These are phyloP conservation scores for Theobroma grandiflorum DNA, from an alignment of 441 rosid species.

Conservation along the genomic window DNA sequence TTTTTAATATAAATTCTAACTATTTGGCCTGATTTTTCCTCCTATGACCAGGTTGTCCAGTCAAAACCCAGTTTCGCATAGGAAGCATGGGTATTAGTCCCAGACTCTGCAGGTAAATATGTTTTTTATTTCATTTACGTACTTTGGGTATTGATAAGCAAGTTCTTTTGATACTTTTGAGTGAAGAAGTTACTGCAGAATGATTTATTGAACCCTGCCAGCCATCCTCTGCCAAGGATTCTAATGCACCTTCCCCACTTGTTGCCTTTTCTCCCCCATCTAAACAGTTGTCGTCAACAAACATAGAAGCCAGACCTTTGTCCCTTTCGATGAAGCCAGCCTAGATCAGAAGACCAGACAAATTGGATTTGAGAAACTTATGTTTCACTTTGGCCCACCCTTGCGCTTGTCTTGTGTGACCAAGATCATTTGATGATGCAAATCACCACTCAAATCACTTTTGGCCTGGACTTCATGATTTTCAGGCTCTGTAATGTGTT, in stretches of 20 bases:
- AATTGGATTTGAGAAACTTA: slow-evolving; percentile 19
- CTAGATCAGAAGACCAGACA: slow-evolving; percentile 25
- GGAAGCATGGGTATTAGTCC: slow-evolving; percentile 28
- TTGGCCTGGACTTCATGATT: slow-evolving; percentile 41
- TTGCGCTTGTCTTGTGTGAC: slow-evolving; percentile 37
- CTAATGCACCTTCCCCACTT: slow-evolving; percentile 42
- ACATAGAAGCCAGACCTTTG: slow-evolving; percentile 24
- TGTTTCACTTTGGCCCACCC: slow-evolving; percentile 13
- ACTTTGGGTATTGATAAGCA: slow-evolving; percentile 1
- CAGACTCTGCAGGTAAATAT: slow-evolving; percentile 13
- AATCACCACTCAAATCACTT: slow-evolving; percentile 39
- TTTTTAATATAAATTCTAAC: neutral
- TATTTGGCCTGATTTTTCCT: slow-evolving; percentile 12
- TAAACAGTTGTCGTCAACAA: slow-evolving; percentile 20
- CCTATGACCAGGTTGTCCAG: slow-evolving; percentile 18
- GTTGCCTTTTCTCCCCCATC: slow-evolving; percentile 35
- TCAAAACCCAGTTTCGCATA: slow-evolving; percentile 24
- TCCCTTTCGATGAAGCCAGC: slow-evolving; percentile 19
- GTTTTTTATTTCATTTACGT: slow-evolving; percentile 12
- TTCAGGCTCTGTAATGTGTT: slow-evolving; percentile 26
- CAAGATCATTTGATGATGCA: slow-evolving; percentile 43
- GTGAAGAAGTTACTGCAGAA: slow-evolving; percentile 11
- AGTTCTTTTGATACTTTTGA: slow-evolving; percentile 10
- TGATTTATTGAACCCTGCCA: slow-evolving; percentile 35
- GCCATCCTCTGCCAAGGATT: slow-evolving; percentile 29